Percentiles rank a stretch among this genome's conserved stretches.
phyloP scores from a whole-genome alignment of 2,329 filamentous ascomycete species.

The Tolypocladium endophyticum region DNA sequence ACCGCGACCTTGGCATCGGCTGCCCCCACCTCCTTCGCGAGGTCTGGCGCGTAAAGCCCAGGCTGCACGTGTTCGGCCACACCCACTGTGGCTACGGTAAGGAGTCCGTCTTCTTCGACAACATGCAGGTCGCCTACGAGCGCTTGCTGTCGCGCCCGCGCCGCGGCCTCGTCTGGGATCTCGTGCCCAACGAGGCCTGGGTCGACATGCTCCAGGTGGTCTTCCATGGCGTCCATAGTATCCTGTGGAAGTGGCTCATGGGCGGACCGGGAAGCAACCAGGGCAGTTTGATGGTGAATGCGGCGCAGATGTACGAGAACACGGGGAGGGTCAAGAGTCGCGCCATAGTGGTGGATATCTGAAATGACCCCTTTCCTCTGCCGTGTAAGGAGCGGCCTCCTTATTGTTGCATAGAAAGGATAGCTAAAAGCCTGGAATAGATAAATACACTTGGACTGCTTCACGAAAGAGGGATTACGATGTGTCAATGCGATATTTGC shows the following conservation, averaged over 20 bases:
- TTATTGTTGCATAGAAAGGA: neutral
- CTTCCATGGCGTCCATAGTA: conserved; percentile 31
- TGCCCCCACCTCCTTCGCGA: conserved; percentile 62
- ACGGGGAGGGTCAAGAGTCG: conserved; percentile 35
- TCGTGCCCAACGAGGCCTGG: conserved; percentile 36
- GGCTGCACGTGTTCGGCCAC: conserved; percentile 76
- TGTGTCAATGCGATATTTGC: neutral
- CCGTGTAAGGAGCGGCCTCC: neutral
- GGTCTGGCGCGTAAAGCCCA: conserved; percentile 62
- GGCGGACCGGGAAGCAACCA: conserved; percentile 37
- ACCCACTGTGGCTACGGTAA: conserved; percentile 66
- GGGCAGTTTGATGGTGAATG: conserved; percentile 45
- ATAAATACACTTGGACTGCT: neutral
- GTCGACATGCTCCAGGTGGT: conserved; percentile 33
- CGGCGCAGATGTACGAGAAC: conserved; percentile 43
- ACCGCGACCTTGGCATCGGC: conserved; percentile 59
- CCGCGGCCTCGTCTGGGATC: conserved; percentile 32
- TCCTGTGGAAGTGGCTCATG: conserved; percentile 49
- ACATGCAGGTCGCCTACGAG: conserved; percentile 62
- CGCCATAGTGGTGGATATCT: conserved; percentile 25
- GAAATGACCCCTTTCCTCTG: neutral
- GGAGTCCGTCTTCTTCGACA: conserved; percentile 64
- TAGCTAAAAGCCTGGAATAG: neutral
- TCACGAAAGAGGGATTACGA: neutral
- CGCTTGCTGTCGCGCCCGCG: conserved; percentile 38